Conservation (phyloP, 2,329 filamentous ascomycete species). For the Colletotrichum nymphaeae region DNA sequence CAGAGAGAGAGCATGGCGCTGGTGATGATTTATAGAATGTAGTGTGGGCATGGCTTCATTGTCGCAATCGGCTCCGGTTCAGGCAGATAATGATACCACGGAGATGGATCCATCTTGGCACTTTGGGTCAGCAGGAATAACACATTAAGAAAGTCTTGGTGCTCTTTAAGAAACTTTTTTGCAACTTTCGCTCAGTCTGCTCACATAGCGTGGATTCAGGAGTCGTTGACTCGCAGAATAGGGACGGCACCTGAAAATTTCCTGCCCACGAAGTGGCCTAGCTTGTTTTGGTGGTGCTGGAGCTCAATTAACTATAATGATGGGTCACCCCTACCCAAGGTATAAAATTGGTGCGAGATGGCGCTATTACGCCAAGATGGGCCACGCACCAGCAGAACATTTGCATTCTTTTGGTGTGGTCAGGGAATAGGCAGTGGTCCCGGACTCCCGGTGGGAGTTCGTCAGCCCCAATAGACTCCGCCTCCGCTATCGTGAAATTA, state of each 20-base stretch:
- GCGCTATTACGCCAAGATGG: neutral
- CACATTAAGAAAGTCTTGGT: neutral
- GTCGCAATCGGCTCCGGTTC: neutral
- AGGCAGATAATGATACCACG: neutral
- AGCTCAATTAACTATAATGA: neutral
- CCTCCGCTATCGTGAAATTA: neutral
- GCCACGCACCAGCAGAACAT: neutral
- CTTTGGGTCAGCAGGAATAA: neutral
- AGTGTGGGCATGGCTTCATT: neutral
- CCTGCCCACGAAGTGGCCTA: neutral
- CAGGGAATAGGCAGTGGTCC: neutral
- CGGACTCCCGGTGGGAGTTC: neutral
- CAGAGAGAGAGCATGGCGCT: neutral
- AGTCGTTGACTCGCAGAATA: neutral
- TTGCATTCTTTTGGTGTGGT: neutral
- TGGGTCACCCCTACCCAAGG: conserved; percentile 11
- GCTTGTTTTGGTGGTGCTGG: neutral
- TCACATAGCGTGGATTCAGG: neutral
- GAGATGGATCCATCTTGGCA: conserved; percentile 7
- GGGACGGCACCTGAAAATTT: neutral
- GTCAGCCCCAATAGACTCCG: neutral
- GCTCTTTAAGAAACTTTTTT: conserved; percentile 20
- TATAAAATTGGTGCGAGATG: neutral
- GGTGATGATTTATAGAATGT: neutral
- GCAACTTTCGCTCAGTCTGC: neutral